Base-by-base conservation (phyloP, 805 yeast species). In the Candida silvatica region DNA sequence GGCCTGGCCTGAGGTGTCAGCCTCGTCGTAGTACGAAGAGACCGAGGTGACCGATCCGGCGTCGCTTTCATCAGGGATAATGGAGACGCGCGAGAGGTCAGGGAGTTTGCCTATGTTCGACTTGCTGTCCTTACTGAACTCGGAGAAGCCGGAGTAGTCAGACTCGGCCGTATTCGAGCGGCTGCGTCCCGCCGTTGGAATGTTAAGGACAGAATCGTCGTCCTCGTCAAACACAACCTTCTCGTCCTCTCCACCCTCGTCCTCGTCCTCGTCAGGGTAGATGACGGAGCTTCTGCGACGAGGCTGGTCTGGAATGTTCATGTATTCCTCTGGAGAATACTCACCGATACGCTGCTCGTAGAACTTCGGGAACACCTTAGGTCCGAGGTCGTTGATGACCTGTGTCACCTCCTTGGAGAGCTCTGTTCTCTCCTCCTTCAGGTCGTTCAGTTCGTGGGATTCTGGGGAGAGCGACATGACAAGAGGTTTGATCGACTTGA, bases 291-390 rank as follows among this genome's bases (percentile, higher is more conserved):
- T n/a, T n/a, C n/a, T n/a, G n/a, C n/a, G n/a, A n/a, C n/a, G n/a
- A n/a, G n/a, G n/a, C n/a, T n/a, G n/a, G n/a, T n/a, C n/a, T n/a
- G n/a, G n/a, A n/a, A n/a, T n/a, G n/a, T n/a, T n/a, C n/a, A n/a
- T n/a, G n/a, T n/a, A n/a, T n/a, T n/a, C n/a, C n/a, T n/a, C n/a
- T n/a, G n/a, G n/a, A n/a, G n/a, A n/a, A n/a, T n/a, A n/a, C n/a
- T n/a, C n/a, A n/a, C n/a, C n/a, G n/a, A 51, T 20, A 27, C 45
- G 42, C 17, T 27, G 29, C 27, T 40, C 41, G 26, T 47, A 41
- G 50, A 87, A 81, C 51, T 84, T 94, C 5, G 94, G 90, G 66
- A 82, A 87, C 34, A 92, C 66, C 48, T 77, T 74, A 2, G 94
- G 92, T 2, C 97, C 97, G 32, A 81, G 66, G 26, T 71, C 76